A percentile compares a stretch with the other conserved stretches of the same genome.
Evolutionary conservation across 352 stramenopile species (phyloP).

Genomic region (Halophytophthora polymorphica): DNA sequence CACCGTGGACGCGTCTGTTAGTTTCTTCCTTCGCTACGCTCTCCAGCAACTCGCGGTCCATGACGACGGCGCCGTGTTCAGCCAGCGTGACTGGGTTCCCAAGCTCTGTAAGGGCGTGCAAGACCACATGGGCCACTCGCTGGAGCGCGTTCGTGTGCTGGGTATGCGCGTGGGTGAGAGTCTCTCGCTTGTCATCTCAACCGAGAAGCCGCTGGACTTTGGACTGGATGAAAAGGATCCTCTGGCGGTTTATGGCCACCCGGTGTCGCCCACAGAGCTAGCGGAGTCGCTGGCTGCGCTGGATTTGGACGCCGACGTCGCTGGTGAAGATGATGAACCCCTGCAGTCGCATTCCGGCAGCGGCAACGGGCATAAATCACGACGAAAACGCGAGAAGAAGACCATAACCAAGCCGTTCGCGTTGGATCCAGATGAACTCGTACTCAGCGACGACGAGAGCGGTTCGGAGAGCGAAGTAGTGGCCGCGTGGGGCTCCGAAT

Average conservation of each 20-base stretch:
- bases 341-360: neutral
- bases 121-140: slow-evolving; percentile 64
- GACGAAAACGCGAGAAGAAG: slow-evolving; percentile 14
- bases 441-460: slow-evolving; percentile 50
- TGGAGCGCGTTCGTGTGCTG: slow-evolving; percentile 48
- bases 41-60: slow-evolving; percentile 28
- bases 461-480: slow-evolving; percentile 11
- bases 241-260: slow-evolving; percentile 30
- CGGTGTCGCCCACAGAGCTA: slow-evolving; percentile 20
- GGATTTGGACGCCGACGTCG: slow-evolving; percentile 6
- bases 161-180: slow-evolving; percentile 75
- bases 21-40: slow-evolving; percentile 67
- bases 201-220: slow-evolving; percentile 65
- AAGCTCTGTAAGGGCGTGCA: slow-evolving; percentile 75
- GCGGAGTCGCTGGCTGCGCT: slow-evolving; percentile 14
- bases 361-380: neutral
- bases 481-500: slow-evolving; percentile 16
- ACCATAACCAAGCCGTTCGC: slow-evolving; percentile 19
- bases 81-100: slow-evolving; percentile 49
- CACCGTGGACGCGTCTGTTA: slow-evolving; percentile 48
- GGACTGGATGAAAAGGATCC: slow-evolving; percentile 43
- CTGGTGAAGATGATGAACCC: neutral
- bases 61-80: slow-evolving; percentile 16
- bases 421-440: slow-evolving; percentile 59
- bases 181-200: slow-evolving; percentile 50